A percentile compares a stretch with the other conserved stretches of the same genome.
Evolutionary conservation across 2,329 filamentous ascomycete genomes (phyloP).

Genomic region (Arthrinium phaeospermum): DNA sequence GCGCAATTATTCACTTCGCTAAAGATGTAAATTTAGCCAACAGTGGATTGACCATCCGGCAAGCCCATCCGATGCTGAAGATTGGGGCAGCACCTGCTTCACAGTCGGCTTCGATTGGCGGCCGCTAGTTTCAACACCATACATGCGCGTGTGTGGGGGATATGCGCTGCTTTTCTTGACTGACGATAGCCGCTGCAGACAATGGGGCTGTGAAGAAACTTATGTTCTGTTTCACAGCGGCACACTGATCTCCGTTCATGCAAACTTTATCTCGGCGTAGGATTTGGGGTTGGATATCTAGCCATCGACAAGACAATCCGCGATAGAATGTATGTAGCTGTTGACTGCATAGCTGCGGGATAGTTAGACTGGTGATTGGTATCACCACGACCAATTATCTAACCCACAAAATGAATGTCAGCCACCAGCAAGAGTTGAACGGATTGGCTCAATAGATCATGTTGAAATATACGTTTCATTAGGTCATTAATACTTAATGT

Average conservation of each 20-base stretch:
- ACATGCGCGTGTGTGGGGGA: neutral
- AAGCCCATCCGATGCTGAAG: constrained; percentile 4
- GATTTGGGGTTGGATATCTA: neutral
- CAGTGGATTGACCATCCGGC: neutral
- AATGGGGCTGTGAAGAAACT: neutral
- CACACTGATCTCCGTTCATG: neutral
- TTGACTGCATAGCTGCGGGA: no score
- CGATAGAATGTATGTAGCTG: neutral
- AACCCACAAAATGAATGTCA: neutral
- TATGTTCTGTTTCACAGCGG: neutral
- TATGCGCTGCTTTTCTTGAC: neutral
- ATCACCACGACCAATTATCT: neutral
- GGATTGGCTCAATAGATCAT: neutral
- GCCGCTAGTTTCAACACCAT: neutral
- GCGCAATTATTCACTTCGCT: neutral
- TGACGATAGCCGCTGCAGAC: neutral
- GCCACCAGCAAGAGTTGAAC: neutral
- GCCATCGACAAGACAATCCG: neutral
- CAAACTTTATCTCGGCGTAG: neutral
- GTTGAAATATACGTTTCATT: neutral
- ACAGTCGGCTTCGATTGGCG: neutral
- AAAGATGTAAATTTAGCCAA: constrained; percentile 12
- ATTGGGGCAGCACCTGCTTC: neutral
- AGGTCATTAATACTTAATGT: neutral
- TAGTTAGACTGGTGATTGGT: neutral